A percentile compares a stretch with the other conserved stretches of the same genome.
Evolutionary conservation across 2,329 filamentous ascomycete species (phyloP).

Genomic region (Oidium heveae): DNA sequence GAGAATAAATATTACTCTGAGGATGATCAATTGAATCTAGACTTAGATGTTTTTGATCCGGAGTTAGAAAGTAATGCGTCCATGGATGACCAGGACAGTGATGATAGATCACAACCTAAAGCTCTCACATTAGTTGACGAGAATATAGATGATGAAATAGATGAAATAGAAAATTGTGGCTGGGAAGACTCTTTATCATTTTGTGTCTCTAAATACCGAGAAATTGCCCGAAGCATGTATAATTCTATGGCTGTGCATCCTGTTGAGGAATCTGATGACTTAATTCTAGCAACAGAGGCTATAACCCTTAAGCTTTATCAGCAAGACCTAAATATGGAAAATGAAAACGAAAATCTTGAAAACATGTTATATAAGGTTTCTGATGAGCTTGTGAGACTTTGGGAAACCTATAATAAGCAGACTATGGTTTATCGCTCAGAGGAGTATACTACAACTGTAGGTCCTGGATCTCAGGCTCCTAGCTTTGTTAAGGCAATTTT

Average conservation of each 20-base stretch:
- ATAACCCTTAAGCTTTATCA: conserved; percentile 40
- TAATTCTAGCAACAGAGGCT: conserved; percentile 54
- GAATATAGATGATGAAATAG: conserved; percentile 4
- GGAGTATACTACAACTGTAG: conserved; percentile 35
- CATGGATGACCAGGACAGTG: conserved; percentile 14
- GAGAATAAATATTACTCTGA: conserved; percentile 18
- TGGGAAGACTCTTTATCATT: conserved; percentile 2
- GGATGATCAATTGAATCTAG: conserved; percentile 8
- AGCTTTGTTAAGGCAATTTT: conserved; percentile 54
- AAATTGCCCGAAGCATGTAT: conserved; percentile 48
- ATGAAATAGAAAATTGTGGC: conserved; percentile 5
- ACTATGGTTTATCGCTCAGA: conserved; percentile 23
- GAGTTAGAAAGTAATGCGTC: not conserved
- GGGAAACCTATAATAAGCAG: conserved; percentile 24
- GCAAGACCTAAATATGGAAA: conserved; percentile 29
- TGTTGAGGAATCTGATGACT: conserved; percentile 41
- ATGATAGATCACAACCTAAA: conserved; percentile 20
- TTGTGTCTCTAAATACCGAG: conserved; percentile 22
- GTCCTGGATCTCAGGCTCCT: conserved; percentile 33
- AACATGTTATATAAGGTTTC: conserved; percentile 28
- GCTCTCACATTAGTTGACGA: conserved; percentile 4
- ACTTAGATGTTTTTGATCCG: not conserved
- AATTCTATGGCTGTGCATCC: conserved; percentile 28
- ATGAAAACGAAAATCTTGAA: conserved; percentile 30
- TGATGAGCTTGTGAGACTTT: conserved; percentile 25